Base-by-base conservation (phyloP, 306 rosid species). In the Elaeagnus macrophylla region DNA sequence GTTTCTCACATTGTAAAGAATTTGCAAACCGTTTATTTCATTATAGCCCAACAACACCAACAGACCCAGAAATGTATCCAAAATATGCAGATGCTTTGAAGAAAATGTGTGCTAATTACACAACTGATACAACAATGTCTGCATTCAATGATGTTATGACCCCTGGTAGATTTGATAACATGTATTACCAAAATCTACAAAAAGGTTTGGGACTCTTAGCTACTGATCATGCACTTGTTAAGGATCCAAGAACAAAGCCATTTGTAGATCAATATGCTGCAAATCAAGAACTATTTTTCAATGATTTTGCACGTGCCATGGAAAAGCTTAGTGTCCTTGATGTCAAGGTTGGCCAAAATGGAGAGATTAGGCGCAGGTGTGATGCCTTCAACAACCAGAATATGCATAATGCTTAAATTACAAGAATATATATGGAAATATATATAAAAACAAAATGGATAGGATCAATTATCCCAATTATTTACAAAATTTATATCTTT, bases 111-210 rank as follows among this genome's bases (percentile, higher is more conserved):
- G 77, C 67, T 1, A 70, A 67, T 32, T 73, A 72, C 77, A 35
- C 62, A 17, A 49, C 9, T 6, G 77, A 66, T 63, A 53, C 55
- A 0, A 48, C 58, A 10, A 72, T 76, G 79, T 60, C 82, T 7
- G 85, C 85, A 0, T 76, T 76, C 51, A 80, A 77, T 49, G 85
- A 80, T 61, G 72, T 71, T 9, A 65, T 72, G 57, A 76, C 82
- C 0, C 85, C 85, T 0, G 72, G 75, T 12, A 75, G 76, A 50
- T 80, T 80, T 25, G 85, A 80, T 13, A 80, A 80, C 65, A 35
- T 69, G 55, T 80, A 80, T 44, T 80, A 40, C 53, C 67, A 56
- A 64, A 80, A 80, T 18, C 63, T 80, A 15, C 43, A 60, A 62
- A 69, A 66, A 44, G 79, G 85, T 9, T 18, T 80, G 61, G 85